Conservation (phyloP, 768 basidiomycete genomes). For the Xerocomus potaroensis region DNA sequence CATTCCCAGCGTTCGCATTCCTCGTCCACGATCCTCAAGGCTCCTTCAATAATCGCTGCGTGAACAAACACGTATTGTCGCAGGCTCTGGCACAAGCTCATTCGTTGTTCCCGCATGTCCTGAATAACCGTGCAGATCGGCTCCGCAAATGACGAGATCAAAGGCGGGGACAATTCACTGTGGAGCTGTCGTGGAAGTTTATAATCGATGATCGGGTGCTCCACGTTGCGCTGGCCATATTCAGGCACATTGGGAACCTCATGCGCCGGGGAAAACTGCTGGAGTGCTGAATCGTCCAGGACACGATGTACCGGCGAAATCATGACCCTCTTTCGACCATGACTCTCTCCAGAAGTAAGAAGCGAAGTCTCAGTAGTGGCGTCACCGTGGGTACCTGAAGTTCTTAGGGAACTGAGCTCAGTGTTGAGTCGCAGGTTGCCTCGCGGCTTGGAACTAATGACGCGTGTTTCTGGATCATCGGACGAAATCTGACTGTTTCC, state of each 20-base stretch:
- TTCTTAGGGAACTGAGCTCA: background rate
- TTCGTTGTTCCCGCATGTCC: conserved; percentile 93
- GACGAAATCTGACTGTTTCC: conserved; percentile 3
- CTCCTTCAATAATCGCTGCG: conserved; percentile 77
- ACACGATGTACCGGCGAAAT: background rate
- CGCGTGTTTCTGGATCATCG: conserved; percentile 7
- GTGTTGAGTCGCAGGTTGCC: conserved; percentile 1
- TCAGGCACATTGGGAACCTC: conserved; percentile 3
- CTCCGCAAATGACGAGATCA: conserved; percentile 60
- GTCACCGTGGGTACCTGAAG: background rate
- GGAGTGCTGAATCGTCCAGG: background rate
- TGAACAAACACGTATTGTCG: conserved; percentile 95
- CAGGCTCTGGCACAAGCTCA: conserved; percentile 94
- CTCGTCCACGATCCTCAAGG: conserved; percentile 73
- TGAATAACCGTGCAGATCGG: conserved; percentile 83
- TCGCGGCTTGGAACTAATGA: background rate
- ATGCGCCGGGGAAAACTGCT: background rate
- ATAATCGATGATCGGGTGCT: conserved; percentile 43
- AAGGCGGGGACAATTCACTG: conserved; percentile 47
- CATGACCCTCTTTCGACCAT: background rate
- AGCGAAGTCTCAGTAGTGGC: background rate
- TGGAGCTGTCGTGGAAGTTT: conserved; percentile 62
- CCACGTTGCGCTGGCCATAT: conserved; percentile 8
- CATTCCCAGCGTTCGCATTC: conserved; percentile 43
- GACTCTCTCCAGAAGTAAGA: background rate